These are phyloP conservation scores for Crithidia mellificae DNA, from an alignment of 208 protist species.

Conservation along the genomic window DNA sequence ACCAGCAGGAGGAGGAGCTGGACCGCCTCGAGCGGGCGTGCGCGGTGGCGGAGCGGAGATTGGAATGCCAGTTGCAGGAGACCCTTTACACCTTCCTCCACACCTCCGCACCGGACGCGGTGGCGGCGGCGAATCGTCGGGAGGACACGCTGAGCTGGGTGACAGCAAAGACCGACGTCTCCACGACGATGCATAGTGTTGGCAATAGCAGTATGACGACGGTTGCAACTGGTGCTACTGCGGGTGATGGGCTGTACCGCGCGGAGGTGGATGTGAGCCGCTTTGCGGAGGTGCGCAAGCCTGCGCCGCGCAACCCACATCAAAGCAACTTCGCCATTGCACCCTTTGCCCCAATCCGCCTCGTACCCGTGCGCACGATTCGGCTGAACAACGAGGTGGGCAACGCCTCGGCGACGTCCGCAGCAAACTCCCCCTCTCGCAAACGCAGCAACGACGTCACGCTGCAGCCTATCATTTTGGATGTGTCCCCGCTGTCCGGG, in stretches of 20 bases:
- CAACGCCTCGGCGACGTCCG: not conserved
- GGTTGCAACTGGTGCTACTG: no score
- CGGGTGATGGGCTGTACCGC: conserved; percentile 19
- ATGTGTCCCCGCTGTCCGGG: conserved; percentile 55
- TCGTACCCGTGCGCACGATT: conserved; percentile 59
- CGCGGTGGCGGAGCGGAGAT: conserved; percentile 16
- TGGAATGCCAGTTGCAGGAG: conserved; percentile 48
- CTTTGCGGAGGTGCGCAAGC: conserved; percentile 34
- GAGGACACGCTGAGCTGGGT: conserved; percentile 17
- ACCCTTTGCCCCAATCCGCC: conserved; percentile 13
- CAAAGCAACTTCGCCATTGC: conserved; percentile 10
- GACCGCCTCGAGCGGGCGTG: conserved; percentile 40
- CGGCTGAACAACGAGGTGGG: conserved; percentile 48
- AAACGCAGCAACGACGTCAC: conserved; percentile 27
- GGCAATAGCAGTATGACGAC: no score
- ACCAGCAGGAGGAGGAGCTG: conserved; percentile 66
- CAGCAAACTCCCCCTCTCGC: conserved; percentile 18
- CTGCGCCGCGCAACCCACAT: not conserved
- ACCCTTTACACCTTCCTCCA: conserved; percentile 51
- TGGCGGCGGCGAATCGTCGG: conserved; percentile 37
- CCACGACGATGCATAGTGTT: not conserved
- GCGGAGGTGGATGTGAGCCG: conserved; percentile 45
- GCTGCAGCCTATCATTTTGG: conserved; percentile 63
- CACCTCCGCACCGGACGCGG: conserved; percentile 58
- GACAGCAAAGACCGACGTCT: not conserved